Percentiles rank a stretch among this genome's conserved stretches.
Evolutionary conservation across 495 filamentous ascomycete species (phyloP).

Genomic region (Choiromyces venosus): DNA sequence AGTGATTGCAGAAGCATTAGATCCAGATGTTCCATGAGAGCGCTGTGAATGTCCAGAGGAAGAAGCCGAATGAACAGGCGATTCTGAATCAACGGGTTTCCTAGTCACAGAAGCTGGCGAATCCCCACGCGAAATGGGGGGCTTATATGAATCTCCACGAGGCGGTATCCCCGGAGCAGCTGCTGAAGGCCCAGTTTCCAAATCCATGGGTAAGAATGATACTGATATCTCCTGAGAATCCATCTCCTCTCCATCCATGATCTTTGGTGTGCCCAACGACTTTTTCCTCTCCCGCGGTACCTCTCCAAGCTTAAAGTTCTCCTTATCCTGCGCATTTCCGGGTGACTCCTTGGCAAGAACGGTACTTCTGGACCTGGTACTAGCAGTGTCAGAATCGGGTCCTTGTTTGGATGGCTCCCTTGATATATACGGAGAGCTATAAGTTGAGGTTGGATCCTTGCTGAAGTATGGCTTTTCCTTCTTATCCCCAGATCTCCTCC

Average conservation of each 20-base stretch:
- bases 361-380: slow-evolving; percentile 8
- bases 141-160: slow-evolving; percentile 39
- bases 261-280: slow-evolving; percentile 41
- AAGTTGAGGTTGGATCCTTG: background rate
- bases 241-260: slow-evolving; percentile 19
- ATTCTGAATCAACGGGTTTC: slow-evolving; percentile 37
- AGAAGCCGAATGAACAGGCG: slow-evolving; percentile 31
- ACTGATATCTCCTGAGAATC: slow-evolving; percentile 33
- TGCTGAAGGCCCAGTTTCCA: slow-evolving; percentile 8
- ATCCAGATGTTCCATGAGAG: slow-evolving; percentile 35
- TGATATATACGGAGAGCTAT: slow-evolving; percentile 18
- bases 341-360: slow-evolving; percentile 5
- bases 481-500: slow-evolving; percentile 28
- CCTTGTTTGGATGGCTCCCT: slow-evolving; percentile 15
- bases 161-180: slow-evolving; percentile 30
- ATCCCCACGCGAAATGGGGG: slow-evolving; percentile 18
- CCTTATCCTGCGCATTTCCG: slow-evolving; percentile 24
- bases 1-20: slow-evolving; percentile 40
- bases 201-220: slow-evolving; percentile 31
- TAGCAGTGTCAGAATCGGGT: slow-evolving; percentile 8
- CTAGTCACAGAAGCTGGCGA: slow-evolving; percentile 29
- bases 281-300: slow-evolving; percentile 62
- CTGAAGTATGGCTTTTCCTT: slow-evolving; percentile 20
- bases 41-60: slow-evolving; percentile 34
- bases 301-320: slow-evolving; percentile 70